These are phyloP conservation scores for Mycena polygramma DNA, from an alignment of 768 basidiomycete genomes.

Conservation along the genomic window DNA sequence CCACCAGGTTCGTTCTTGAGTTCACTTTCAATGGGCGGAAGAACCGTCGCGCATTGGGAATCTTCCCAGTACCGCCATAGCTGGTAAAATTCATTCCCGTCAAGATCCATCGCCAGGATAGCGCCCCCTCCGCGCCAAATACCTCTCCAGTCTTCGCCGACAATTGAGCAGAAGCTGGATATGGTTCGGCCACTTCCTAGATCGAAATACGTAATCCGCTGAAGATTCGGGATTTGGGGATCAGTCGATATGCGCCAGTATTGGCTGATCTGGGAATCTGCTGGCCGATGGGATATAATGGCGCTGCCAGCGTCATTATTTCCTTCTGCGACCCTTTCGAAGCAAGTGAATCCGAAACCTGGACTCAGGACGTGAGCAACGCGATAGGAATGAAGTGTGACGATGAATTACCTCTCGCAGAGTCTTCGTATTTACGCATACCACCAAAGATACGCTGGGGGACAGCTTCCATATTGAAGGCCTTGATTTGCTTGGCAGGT, in stretches of 20 bases:
- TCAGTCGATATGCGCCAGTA: constrained; percentile 50
- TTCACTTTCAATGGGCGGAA: constrained; percentile 54
- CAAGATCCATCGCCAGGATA: constrained; percentile 55
- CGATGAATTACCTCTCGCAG: constrained; percentile 45
- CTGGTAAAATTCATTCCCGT: constrained; percentile 57
- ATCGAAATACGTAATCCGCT: constrained; percentile 56
- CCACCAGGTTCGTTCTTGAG: constrained; percentile 56
- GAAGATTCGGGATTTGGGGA: constrained; percentile 41
- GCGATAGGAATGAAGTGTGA: neutral
- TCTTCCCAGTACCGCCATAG: constrained; percentile 63
- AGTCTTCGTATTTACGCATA: constrained; percentile 55
- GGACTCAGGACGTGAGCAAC: neutral
- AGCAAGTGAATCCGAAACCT: constrained; percentile 28
- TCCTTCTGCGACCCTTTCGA: constrained; percentile 18
- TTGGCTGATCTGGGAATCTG: constrained; percentile 53
- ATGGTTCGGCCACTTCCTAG: constrained; percentile 54
- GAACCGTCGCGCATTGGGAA: constrained; percentile 33
- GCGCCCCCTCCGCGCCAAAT: constrained; percentile 51
- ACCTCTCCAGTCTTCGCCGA: constrained; percentile 58
- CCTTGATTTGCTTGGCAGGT: constrained; percentile 55
- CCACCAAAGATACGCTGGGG: constrained; percentile 50
- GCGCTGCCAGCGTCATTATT: constrained; percentile 7
- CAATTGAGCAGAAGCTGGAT: constrained; percentile 46
- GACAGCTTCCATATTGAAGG: constrained; percentile 50
- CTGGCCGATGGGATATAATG: constrained; percentile 55